Percentiles rank a stretch among this genome's conserved stretches.
These are phyloP conservation scores for Botrytis squamosa DNA, from an alignment of 2,329 filamentous ascomycete species.

Conservation along the genomic window DNA sequence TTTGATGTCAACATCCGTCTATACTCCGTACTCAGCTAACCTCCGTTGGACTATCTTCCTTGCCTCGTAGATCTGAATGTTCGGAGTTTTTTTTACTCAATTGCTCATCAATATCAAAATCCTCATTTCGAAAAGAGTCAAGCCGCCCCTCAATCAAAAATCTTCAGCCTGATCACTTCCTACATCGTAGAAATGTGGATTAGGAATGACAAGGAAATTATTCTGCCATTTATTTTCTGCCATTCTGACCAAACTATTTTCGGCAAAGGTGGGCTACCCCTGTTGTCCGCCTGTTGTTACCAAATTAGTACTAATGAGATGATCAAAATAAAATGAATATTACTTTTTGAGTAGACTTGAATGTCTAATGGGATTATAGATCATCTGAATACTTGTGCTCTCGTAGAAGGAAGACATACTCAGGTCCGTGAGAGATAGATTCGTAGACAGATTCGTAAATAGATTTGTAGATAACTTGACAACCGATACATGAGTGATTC, in stretches of 20 bases:
- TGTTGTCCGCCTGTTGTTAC: constrained; percentile 2
- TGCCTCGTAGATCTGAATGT: neutral
- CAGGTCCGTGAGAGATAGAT: constrained; percentile 5
- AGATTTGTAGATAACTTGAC: neutral
- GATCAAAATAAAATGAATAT: constrained; percentile 7
- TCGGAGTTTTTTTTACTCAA: neutral
- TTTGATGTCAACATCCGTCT: neutral
- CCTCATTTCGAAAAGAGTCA: neutral
- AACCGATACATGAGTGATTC: neutral
- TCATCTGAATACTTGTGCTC: neutral
- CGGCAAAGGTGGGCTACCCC: neutral
- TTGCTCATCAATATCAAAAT: neutral
- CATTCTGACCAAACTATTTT: constrained; percentile 11
- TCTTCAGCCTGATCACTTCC: constrained; percentile 16
- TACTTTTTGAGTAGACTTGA: neutral
- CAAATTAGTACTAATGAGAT: constrained; percentile 7
- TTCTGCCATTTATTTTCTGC: constrained; percentile 16
- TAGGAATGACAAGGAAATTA: constrained; percentile 3
- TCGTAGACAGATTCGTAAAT: neutral
- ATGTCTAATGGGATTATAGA: neutral
- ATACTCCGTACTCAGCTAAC: constrained; percentile 1
- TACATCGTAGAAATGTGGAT: neutral
- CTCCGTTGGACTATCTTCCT: neutral
- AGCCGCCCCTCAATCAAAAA: constrained; percentile 7
- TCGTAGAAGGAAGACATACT: constrained; percentile 3